Conservation (phyloP, 129 eudicot genomes). For the Rutidosis leptorrhynchoides region DNA sequence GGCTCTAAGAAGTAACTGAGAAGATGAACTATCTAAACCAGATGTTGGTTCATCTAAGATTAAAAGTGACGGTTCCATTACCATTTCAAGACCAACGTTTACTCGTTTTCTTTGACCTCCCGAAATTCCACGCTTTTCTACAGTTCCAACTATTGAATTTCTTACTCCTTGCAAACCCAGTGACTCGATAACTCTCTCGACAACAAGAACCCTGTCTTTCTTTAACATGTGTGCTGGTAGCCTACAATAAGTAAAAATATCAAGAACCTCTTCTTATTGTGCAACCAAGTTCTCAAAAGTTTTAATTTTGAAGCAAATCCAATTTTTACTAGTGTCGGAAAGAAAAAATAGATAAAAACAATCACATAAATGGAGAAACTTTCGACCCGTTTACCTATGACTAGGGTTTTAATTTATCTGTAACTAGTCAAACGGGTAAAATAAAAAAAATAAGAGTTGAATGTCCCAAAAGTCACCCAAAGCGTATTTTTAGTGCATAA, state of each 20-base stretch:
- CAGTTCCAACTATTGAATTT: constrained; percentile 82
- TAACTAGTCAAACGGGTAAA: not conserved
- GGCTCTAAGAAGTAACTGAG: constrained; percentile 82
- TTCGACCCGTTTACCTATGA: not conserved
- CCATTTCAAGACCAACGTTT: constrained; percentile 91
- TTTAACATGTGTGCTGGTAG: constrained; percentile 66
- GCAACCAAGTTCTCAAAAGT: not conserved
- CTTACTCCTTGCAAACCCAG: constrained; percentile 82
- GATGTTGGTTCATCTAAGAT: constrained; percentile 94
- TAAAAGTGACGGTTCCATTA: constrained; percentile 90
- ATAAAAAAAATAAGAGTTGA: not conserved
- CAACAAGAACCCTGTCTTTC: constrained; percentile 76
- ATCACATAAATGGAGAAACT: not conserved
- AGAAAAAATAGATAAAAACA: not conserved
- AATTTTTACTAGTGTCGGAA: not conserved
- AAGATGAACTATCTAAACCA: constrained; percentile 93
- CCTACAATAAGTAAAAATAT: constrained; percentile 38
- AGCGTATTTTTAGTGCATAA: not conserved
- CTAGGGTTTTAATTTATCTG: not conserved
- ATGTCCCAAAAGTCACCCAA: not conserved
- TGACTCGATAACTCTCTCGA: constrained; percentile 79
- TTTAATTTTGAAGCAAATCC: not conserved
- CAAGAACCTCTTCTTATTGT: not conserved
- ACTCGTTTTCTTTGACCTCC: constrained; percentile 97
- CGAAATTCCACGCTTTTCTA: constrained; percentile 90